Evolutionary conservation across 306 rosid genomes (phyloP), one percentile per base, ranked within the genome.

Genomic region (Malus sieversii): DNA sequence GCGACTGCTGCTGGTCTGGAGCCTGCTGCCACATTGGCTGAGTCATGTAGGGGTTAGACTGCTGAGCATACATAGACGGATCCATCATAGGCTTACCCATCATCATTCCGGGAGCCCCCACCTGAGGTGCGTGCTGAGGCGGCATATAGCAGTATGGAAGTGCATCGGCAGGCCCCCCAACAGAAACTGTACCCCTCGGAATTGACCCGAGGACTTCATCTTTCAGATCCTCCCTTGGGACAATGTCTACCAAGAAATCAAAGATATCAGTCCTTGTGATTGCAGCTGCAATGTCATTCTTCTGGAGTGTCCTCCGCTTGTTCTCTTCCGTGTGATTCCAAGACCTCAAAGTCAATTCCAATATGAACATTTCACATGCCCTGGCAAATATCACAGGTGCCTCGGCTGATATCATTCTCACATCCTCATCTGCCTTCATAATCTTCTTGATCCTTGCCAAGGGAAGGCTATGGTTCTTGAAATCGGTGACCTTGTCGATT

Each of bases 391-490:
- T 84, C 20, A 88, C 88, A 0, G 90, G 92, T 19, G 92, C 96
- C 88, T 90, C 92, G 4, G 90, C 90, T 10, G 96, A 88, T 84
- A 88, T 90, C 92, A 88, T 86, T 72, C 89, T 80, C 3, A 90
- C 96, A 84, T 90, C 92, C 87, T 90, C 89, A 64, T 90, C 92
- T 6, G 89, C 96, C 81, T 88, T 90, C 92, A 90, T 90, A 11
- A 88, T 88, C 89, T 90, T 90, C 80, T 86, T 90, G 81, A 90
- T 90, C 83, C 92, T 84, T 63, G 95, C 92, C 68, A 90, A 68
- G 55, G 95, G 95, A 77, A 90, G 95, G 80, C 89, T 87, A 70
- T 90, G 92, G 79, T 90, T 90, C 87, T 90, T 90, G 88, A 88
- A 90, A 84, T 88, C 92, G 27, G 81, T 78, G 18, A 80, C 92